Evolutionary conservation across 2,329 filamentous ascomycete species (phyloP), one percentile per base, ranked within the genome.

Genomic region (Ploettnerulaceae sp.): DNA sequence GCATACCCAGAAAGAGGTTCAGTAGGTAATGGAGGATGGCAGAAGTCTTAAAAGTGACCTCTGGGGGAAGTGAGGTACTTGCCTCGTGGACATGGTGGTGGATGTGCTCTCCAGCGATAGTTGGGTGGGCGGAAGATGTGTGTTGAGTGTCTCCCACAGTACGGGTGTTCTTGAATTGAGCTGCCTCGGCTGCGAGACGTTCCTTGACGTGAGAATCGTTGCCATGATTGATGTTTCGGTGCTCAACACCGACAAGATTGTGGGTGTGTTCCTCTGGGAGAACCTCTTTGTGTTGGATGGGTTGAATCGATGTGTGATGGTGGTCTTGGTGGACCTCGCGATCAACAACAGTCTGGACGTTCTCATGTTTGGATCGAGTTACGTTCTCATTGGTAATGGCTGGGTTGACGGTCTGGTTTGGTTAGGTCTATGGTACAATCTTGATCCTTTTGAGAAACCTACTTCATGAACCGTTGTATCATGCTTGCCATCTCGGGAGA

Each of bases 241-340:
- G 73, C 65, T 85, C 73, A 0, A 83, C 75, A 2, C 71, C 71
- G 2, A 69, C 67, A 12, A 81, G 60, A 28, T 82, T 77, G 62
- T 82, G 75, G 15, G 69, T 67, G 60, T 86, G 82, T 63, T 80
- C 67, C 65, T 86, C 82, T 0, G 82, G 78, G 0, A 59, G 64
- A 7, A 71, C 70, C 58, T 77, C 77, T 53, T 71, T 66, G 56
- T 79, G 70, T 14, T 69, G 47, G 18, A 88, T 67, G 0, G 83
- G 83, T 66, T 87, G 83, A 1, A 86, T 68, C 0, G 79, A 80
- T 36, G 80, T 84, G 63, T 87, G 81, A 63, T 85, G 79, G 57
- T 87, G 83, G 49, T 86, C 79, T 62, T 86, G 82, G 61, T 87
- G 82, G 3, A 86, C 69, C 57, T 87, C 83, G 55, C 76, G 77